phyloP scores from a whole-genome alignment of 176 grass and related monocot species.

The Oryza longistaminata region DNA sequence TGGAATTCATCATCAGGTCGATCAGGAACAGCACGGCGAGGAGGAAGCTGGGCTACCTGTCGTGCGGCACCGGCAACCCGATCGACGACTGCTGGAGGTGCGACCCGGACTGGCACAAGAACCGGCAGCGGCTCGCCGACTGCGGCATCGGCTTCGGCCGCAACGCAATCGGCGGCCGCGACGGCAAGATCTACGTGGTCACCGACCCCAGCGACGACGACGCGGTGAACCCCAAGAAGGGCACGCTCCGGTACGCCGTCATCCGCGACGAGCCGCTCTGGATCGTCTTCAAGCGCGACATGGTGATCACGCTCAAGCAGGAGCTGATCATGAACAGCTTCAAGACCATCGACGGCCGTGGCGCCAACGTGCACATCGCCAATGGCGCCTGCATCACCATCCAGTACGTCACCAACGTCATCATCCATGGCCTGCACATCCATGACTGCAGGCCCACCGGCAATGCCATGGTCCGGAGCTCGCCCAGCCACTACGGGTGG shows the following conservation, averaged over 20 bases:
- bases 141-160: conserved; percentile 88
- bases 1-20: conserved; percentile 33
- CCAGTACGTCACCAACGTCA: conserved; percentile 73
- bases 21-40: conserved; percentile 67
- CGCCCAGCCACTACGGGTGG: conserved; percentile 78
- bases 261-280: conserved; percentile 84
- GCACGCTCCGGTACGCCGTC: conserved; percentile 72
- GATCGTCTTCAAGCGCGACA: conserved; percentile 92
- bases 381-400: conserved; percentile 83
- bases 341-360: conserved; percentile 86
- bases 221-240: conserved; percentile 55
- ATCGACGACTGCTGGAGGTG: conserved; percentile 93
- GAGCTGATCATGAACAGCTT: conserved; percentile 96
- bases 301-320: conserved; percentile 80
- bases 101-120: conserved; percentile 64
- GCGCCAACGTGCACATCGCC: conserved; percentile 79
- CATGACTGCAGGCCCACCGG: conserved; percentile 86
- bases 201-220: conserved; percentile 68
- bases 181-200: conserved; percentile 73
- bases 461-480: conserved; percentile 92
- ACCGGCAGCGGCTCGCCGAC: conserved; percentile 68
- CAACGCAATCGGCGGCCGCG: conserved; percentile 73
- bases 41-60: conserved; percentile 58
- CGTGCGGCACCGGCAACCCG: conserved; percentile 72
- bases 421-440: conserved; percentile 85